Base-by-base conservation (phyloP, 192 early-diverging fungal genomes). In the Umbelopsis sp. region DNA sequence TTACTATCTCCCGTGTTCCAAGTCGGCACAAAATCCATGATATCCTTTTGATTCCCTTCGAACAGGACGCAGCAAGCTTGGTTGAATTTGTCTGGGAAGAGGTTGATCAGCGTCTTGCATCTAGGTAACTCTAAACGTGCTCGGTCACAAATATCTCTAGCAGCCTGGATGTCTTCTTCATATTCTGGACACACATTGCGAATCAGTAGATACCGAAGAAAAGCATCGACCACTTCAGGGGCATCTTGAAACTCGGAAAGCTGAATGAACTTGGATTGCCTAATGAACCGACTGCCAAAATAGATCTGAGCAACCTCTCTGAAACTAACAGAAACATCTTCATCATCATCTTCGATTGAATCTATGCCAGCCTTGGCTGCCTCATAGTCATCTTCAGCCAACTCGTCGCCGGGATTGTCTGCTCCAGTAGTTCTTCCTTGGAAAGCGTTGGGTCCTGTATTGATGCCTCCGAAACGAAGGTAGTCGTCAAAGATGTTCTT, bases 161-260 rank as follows among this genome's bases (percentile, higher is more conserved):
- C 88, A 4, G 21, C 22, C 10, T 52, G 21, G 50, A 89, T 69
- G 73, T 89, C 88, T 0, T 81, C 75, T 7, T 55, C 51, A 46
- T 87, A 80, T 35, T 89, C 86, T 10, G 86, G 85, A 12, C 79
- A 73, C 3, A 85, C 85, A 18, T 82, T 78, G 15, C 82, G 75
- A 7, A 81, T 71, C 15, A 77, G 50, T 18, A 87, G 66, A 49
- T 87, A 87, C 22, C 81, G 78, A 46, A 89, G 58, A 30, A 86
- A 77, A 0, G 83, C 78, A 4, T 77, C 77, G 3, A 87, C 74
- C 1, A 86, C 72, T 0, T 66, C 35, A 1, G 88, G 80, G 0
- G 80, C 72, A 22, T 81, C 79, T 1, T 48, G 51, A 47, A 86
- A 84, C n/a, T 85, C 82, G 1, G 79, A 71, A 49, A 82, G 46